Evolutionary conservation across 306 rosid genomes (phyloP).

Genomic region (Begonia masoniana): DNA sequence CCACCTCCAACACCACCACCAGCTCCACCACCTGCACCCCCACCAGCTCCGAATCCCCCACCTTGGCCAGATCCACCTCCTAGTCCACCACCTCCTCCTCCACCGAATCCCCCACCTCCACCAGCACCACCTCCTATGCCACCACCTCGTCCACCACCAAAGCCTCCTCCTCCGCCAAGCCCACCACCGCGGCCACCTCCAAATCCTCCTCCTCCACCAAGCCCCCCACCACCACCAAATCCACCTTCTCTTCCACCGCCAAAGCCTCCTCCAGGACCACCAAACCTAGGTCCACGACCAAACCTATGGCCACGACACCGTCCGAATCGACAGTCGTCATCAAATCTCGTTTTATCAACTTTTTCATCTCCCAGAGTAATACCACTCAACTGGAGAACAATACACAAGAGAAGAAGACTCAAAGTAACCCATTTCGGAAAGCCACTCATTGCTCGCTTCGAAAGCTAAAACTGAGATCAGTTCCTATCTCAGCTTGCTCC

Average conservation of each 20-base stretch:
- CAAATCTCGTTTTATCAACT: slow-evolving; percentile 30
- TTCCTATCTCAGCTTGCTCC: too few species aligned
- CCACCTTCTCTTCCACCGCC: slow-evolving; percentile 24
- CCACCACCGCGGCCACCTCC: too few species aligned
- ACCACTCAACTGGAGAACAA: slow-evolving; percentile 40
- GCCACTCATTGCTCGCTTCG: slow-evolving; percentile 18
- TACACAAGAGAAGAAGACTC: slow-evolving; percentile 32
- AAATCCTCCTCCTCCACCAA: slow-evolving; percentile 1
- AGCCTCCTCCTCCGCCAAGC: too few species aligned
- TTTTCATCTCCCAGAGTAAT: slow-evolving; percentile 34
- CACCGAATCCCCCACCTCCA: slow-evolving; percentile 30
- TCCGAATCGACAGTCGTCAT: slow-evolving; percentile 42
- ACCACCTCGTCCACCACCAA: slow-evolving; percentile 14
- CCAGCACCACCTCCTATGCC: slow-evolving; percentile 17
- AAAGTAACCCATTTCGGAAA: slow-evolving; percentile 30
- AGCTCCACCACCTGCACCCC: too few species aligned
- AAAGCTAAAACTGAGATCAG: too few species aligned
- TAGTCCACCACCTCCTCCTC: slow-evolving; percentile 31
- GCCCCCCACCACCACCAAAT: slow-evolving; percentile 6
- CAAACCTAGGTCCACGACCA: slow-evolving; percentile 30
- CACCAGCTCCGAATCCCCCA: too few species aligned
- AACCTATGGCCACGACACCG: slow-evolving; percentile 32
- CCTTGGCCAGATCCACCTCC: slow-evolving; percentile 36
- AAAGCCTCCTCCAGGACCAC: slow-evolving; percentile 20
- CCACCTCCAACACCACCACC: too few species aligned